Evolutionary conservation across 306 rosid species (phyloP).

Genomic region (Morella rubra): DNA sequence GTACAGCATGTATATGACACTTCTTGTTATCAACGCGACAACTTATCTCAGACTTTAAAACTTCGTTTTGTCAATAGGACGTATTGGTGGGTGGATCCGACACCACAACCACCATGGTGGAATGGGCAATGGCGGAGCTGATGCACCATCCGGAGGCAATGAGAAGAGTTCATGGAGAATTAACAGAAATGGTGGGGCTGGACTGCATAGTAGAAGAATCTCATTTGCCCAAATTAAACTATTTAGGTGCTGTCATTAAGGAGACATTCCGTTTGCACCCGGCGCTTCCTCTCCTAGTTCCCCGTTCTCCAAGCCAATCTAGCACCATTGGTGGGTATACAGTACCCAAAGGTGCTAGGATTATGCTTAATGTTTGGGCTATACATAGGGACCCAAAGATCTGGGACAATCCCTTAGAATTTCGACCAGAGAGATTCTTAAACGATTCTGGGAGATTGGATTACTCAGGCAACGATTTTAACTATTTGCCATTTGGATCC

Average conservation of each 20-base stretch:
- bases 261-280: constrained; percentile 42
- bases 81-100: constrained; percentile 35
- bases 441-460: neutral
- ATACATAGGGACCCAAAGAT: constrained; percentile 31
- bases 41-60: too few species aligned
- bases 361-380: constrained; percentile 26
- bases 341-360: constrained; percentile 21
- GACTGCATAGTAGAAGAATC: constrained; percentile 34
- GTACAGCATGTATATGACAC: too few species aligned
- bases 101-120: constrained; percentile 28
- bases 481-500: constrained; percentile 39
- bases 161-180: constrained; percentile 27
- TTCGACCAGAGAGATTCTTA: constrained; percentile 27
- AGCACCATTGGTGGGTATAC: constrained; percentile 30
- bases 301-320: constrained; percentile 22
- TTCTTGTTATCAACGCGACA: too few species aligned
- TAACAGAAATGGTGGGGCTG: constrained; percentile 25
- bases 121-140: constrained; percentile 40
- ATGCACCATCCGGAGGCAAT: constrained; percentile 12
- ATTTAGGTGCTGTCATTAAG: constrained; percentile 29
- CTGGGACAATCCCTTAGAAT: constrained; percentile 31
- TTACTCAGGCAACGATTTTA: constrained; percentile 21
- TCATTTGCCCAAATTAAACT: constrained; percentile 30
- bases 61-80: constrained; percentile 22
- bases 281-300: neutral